Base-by-base conservation (phyloP, 192 early-diverging fungal genomes). In the Coemansia sp. region DNA sequence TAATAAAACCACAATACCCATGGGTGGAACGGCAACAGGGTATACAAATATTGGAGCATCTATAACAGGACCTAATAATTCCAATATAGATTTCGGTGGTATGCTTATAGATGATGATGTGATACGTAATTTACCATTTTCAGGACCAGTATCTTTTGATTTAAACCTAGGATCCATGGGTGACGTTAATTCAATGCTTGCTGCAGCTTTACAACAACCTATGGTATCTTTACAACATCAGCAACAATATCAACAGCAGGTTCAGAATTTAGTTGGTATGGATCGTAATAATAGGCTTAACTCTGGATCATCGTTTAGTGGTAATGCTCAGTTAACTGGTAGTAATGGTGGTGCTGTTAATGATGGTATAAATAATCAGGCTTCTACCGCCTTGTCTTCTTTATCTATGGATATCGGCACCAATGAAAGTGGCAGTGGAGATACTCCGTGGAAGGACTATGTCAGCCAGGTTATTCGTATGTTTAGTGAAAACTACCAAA, bases 401-500 rank as follows among this genome's bases (percentile, higher is more conserved):
- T n/a, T n/a, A n/a, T n/a, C n/a, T n/a, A n/a, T n/a, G n/a, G 42
- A 5, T 14, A 24, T 29, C 15, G 27, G 28, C 32, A 29, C 30
- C 6, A 23, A 19, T 7, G 50, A 17, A 14, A 37, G 17, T 19
- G 3, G 15, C 10, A 15, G 30, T 52, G 11, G 14, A 14, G 65
- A 62, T 19, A 53, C 50, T 11, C 56, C 60, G 2, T 64, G 68
- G 68, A 64, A 41, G 28, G 61, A 64, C 30, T 72, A 64, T 38
- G 52, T 72, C 34, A 58, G 44, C 53, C 60, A 72, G 38, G 48
- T 72, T n/a, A 56, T 72, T 28, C 67, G 67, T 17, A 59, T 71
- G 60, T 63, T 71, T 22, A 50, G 38, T n/a, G 47, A 45, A 14
- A 47, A 41, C 39, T 45, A 50, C 22, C 45, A 46, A 25, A 32